Evolutionary conservation across 2,329 filamentous ascomycete species (phyloP).

Genomic region (Emericellopsis cladophorae): DNA sequence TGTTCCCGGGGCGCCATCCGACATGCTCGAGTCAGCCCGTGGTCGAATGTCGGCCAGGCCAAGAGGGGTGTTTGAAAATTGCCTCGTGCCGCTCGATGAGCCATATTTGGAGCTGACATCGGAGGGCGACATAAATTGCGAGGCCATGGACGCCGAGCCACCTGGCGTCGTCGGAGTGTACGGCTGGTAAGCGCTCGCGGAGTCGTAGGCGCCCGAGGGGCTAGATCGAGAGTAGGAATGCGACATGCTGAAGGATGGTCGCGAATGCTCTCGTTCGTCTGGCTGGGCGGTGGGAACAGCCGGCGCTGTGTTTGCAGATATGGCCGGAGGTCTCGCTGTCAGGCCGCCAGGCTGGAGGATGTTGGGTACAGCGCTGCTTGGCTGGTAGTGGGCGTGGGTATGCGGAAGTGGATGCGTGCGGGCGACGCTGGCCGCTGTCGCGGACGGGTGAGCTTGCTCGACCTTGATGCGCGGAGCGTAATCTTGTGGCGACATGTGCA

Average conservation of each 20-base stretch:
- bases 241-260: constrained; percentile 51
- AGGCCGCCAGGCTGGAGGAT: constrained; percentile 44
- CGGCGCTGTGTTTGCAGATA: constrained; percentile 31
- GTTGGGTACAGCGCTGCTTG: constrained; percentile 37
- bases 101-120: constrained; percentile 37
- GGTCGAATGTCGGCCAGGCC: constrained; percentile 87
- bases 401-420: constrained; percentile 7
- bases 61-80: constrained; percentile 71
- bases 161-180: constrained; percentile 55
- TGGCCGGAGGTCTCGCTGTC: constrained; percentile 16
- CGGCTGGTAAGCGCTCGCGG: constrained; percentile 38
- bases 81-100: constrained; percentile 44
- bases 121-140: constrained; percentile 52
- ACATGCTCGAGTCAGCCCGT: constrained; percentile 68
- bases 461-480: constrained; percentile 40
- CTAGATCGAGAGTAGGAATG: constrained; percentile 80
- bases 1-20: constrained; percentile 54
- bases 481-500: constrained; percentile 31
- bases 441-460: constrained; percentile 15
- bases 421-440: too few species aligned
- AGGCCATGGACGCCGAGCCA: constrained; percentile 27
- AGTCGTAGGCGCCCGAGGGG: constrained; percentile 50
- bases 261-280: constrained; percentile 51
- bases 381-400: constrained; percentile 20
- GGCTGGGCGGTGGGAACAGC: constrained; percentile 32